Conservation (phyloP, 2,329 filamentous ascomycete genomes). For the Akanthomyces lecanii region DNA sequence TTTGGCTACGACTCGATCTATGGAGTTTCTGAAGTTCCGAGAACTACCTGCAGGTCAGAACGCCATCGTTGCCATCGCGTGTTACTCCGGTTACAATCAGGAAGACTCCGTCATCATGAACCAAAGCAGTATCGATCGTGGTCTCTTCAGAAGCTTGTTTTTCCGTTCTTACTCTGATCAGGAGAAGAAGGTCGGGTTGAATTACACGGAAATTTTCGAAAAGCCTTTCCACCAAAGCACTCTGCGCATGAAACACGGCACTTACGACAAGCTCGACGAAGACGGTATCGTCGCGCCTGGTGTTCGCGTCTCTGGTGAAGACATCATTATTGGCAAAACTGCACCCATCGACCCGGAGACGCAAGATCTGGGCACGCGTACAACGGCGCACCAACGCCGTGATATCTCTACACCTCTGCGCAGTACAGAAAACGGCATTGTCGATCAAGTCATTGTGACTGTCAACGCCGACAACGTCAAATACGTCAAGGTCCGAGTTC, state of each 20-base stretch:
- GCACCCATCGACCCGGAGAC: slow-evolving; percentile 89
- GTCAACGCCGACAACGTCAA: slow-evolving; percentile 92
- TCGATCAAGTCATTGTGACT: slow-evolving; percentile 89
- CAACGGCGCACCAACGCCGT: slow-evolving; percentile 83
- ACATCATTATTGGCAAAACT: slow-evolving; percentile 99
- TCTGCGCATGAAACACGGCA: slow-evolving; percentile 86
- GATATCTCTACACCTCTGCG: slow-evolving; percentile 93
- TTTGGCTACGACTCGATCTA: slow-evolving; percentile 88
- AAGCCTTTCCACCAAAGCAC: slow-evolving; percentile 89
- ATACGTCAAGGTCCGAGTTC: slow-evolving; percentile 95
- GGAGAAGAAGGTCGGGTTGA: slow-evolving; percentile 93
- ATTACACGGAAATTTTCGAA: slow-evolving; percentile 89
- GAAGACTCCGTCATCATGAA: slow-evolving; percentile 99
- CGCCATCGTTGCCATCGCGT: slow-evolving; percentile 94
- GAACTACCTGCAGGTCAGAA: slow-evolving; percentile 96
- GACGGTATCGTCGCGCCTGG: slow-evolving; percentile 94
- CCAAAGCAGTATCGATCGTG: slow-evolving; percentile 96
- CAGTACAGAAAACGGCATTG: slow-evolving; percentile 94
- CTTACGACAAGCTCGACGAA: slow-evolving; percentile 95
- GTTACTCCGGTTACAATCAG: slow-evolving; percentile 98
- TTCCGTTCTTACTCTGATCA: slow-evolving; percentile 97
- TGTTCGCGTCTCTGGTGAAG: slow-evolving; percentile 91
- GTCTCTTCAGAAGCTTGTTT: slow-evolving; percentile 94
- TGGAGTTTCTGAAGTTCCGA: slow-evolving; percentile 98
- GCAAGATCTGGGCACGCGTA: slow-evolving; percentile 89